Conservation (phyloP, 2,329 filamentous ascomycete species). For the Alternaria conjuncta region DNA sequence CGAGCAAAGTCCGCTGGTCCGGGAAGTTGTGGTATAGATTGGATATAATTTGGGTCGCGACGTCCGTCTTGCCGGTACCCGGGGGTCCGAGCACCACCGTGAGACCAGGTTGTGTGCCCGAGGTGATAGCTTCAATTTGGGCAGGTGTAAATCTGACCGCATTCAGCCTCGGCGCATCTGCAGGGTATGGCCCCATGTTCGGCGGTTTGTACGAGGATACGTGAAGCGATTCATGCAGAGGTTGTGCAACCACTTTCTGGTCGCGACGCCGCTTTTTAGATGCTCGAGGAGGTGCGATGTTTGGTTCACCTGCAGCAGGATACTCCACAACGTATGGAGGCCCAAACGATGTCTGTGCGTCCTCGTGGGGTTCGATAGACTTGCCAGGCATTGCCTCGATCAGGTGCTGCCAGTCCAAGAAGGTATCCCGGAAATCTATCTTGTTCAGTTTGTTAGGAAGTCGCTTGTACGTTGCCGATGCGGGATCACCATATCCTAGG, state of each 20-base stretch:
- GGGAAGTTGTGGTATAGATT: conserved; percentile 99
- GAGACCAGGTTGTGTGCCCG: conserved; percentile 90
- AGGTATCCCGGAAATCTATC: conserved; percentile 92
- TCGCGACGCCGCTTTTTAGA: conserved; percentile 90
- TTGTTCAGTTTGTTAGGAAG: conserved; percentile 77
- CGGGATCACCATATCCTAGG: conserved; percentile 93
- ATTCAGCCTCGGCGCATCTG: conserved; percentile 83
- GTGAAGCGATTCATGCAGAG: conserved; percentile 67
- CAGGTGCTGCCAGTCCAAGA: conserved; percentile 93
- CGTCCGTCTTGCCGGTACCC: conserved; percentile 98
- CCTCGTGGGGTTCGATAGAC: conserved; percentile 78
- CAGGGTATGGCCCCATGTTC: conserved; percentile 87
- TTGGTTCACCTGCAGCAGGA: conserved; percentile 43
- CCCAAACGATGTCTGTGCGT: conserved; percentile 74
- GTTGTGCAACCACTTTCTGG: conserved; percentile 67
- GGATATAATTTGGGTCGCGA: conserved; percentile 97
- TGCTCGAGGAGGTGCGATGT: conserved; percentile 59
- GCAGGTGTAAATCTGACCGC: conserved; percentile 85
- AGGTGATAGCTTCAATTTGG: conserved; percentile 91
- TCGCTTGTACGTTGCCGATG: conserved; percentile 84
- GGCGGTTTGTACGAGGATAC: conserved; percentile 90
- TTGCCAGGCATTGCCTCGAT: conserved; percentile 88
- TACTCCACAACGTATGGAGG: conserved; percentile 87
- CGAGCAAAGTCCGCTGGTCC: conserved; percentile 84
- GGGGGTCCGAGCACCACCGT: conserved; percentile 94